A percentile compares a stretch with the other conserved stretches of the same genome.
phyloP scores from a whole-genome alignment of 2,329 filamentous ascomycete genomes.

The Torrubiella hemipterigena region DNA sequence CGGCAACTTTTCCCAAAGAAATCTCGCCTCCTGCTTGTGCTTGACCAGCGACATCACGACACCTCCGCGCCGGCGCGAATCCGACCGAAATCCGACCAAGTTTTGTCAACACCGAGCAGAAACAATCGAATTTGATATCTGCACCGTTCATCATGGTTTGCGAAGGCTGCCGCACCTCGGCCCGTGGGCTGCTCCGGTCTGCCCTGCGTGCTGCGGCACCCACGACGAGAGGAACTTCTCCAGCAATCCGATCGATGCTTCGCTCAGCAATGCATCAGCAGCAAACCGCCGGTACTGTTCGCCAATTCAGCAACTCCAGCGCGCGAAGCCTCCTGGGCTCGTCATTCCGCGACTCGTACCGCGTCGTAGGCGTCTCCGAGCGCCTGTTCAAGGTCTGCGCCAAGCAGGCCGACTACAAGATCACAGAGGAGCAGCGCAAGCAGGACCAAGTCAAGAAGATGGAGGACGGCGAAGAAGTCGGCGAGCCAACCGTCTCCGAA shows the following conservation, averaged over 20 bases:
- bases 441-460: constrained; percentile 58
- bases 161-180: constrained; percentile 33
- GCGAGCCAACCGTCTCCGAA: constrained; percentile 24
- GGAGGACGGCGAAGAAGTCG: constrained; percentile 71
- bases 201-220: constrained; percentile 16
- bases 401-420: constrained; percentile 61
- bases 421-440: constrained; percentile 55
- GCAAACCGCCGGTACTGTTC: constrained; percentile 6
- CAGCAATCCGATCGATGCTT: constrained; percentile 10
- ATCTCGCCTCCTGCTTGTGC: not conserved
- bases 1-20: constrained; percentile 9
- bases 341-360: constrained; percentile 42
- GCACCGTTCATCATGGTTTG: constrained; percentile 28
- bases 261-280: not conserved
- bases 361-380: constrained; percentile 70
- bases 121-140: no score
- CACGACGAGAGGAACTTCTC: constrained; percentile 13
- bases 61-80: no score
- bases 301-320: constrained; percentile 24
- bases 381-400: constrained; percentile 66
- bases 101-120: no score
- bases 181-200: constrained; percentile 24
- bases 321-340: constrained; percentile 18
- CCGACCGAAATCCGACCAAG: constrained; percentile 2
- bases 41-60: not conserved